phyloP scores from a whole-genome alignment of 371 early-diverging fungal genomes.

The Rhizomucor pusillus region DNA sequence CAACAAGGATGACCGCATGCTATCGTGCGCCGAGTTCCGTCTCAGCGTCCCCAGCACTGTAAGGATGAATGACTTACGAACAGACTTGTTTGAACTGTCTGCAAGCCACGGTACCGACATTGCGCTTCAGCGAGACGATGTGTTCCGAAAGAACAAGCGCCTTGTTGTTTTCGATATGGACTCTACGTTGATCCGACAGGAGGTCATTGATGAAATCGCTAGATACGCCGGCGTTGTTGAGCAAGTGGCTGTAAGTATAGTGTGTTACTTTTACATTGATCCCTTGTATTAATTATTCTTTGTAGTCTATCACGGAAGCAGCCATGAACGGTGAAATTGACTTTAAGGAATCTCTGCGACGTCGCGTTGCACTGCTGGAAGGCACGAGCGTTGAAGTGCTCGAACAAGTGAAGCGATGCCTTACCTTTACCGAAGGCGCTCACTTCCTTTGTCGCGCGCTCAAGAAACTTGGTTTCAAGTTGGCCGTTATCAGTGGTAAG shows the following conservation, averaged over 20 bases:
- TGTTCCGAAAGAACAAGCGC: constrained; percentile 87
- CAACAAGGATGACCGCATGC: constrained; percentile 51
- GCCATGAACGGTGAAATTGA: constrained; percentile 97
- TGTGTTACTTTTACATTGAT: too few species aligned
- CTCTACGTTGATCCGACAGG: constrained; percentile 95
- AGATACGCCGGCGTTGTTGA: constrained; percentile 86
- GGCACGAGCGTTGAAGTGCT: constrained; percentile 84
- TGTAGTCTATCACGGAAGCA: constrained; percentile 86
- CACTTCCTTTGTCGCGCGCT: constrained; percentile 82
- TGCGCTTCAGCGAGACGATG: constrained; percentile 84
- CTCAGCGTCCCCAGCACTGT: constrained; percentile 71
- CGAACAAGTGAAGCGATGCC: constrained; percentile 67
- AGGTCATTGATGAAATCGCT: constrained; percentile 98
- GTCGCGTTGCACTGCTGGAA: constrained; percentile 84
- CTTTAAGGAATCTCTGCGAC: constrained; percentile 87
- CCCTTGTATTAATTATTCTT: constrained; percentile 2
- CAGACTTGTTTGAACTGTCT: constrained; percentile 70
- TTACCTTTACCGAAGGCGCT: constrained; percentile 93
- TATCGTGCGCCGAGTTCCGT: constrained; percentile 76
- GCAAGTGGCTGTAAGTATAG: constrained; percentile 77
- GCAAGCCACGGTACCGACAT: constrained; percentile 75
- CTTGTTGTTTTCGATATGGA: constrained; percentile 99
- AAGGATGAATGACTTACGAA: constrained; percentile 61
- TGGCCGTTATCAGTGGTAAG: constrained; percentile 90
- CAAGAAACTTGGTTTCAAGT: constrained; percentile 88